Evolutionary conservation across 495 filamentous ascomycete species (phyloP).

Genomic region (Xylaria telfairii): DNA sequence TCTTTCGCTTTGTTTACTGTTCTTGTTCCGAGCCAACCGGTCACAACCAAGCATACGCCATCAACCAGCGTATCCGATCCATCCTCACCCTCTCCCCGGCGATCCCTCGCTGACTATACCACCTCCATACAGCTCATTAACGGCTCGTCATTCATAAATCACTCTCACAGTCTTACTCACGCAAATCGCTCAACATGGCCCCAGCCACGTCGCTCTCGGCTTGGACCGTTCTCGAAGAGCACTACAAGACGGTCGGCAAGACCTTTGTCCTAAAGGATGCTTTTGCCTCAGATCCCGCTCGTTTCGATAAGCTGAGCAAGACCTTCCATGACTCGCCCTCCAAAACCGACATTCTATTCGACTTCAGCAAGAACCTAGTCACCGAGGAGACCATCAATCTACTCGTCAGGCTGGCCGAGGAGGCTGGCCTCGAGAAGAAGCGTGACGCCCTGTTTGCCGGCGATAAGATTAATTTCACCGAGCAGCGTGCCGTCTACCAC

Average conservation of each 20-base stretch:
- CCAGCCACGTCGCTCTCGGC: constrained; percentile 82
- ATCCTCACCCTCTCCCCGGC: background rate
- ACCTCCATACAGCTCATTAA: constrained; percentile 17
- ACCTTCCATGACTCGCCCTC: constrained; percentile 73
- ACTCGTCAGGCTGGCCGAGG: constrained; percentile 85
- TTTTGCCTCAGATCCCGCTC: constrained; percentile 85
- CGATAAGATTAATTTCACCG: constrained; percentile 99
- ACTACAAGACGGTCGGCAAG: constrained; percentile 82
- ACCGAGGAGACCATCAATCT: constrained; percentile 89
- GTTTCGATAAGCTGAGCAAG: constrained; percentile 89
- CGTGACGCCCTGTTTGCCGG: constrained; percentile 96
- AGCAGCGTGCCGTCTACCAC: constrained; percentile 95
- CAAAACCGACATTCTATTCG: constrained; percentile 82
- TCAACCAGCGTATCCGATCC: background rate
- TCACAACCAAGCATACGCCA: background rate
- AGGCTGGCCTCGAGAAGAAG: constrained; percentile 89
- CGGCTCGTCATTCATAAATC: constrained; percentile 13
- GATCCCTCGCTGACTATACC: constrained; percentile 19
- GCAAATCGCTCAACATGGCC: constrained; percentile 47
- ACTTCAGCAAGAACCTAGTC: constrained; percentile 99
- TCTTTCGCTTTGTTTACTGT: constrained; percentile 16
- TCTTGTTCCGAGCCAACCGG: constrained; percentile 7
- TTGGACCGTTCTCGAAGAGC: constrained; percentile 88
- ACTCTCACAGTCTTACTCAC: background rate
- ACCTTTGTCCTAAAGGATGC: constrained; percentile 90